Base-by-base conservation (phyloP, 2,329 filamentous ascomycete species). In the Neospermospora avenae region DNA sequence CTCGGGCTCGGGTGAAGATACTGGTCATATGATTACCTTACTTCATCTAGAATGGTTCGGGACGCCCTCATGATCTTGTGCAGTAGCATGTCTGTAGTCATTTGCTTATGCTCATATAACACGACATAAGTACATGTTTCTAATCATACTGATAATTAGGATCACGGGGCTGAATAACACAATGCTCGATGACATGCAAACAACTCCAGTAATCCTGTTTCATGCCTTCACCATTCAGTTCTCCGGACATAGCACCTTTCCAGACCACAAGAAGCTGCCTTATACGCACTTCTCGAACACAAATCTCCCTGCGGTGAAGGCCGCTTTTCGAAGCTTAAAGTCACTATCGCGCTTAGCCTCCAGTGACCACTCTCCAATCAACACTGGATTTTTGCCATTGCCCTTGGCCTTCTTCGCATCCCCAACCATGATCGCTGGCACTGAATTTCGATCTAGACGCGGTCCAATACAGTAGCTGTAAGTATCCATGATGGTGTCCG, bases 301-400 rank as follows among this genome's bases (percentile, higher is more conserved):
- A 8, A 25, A 54, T 54, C 51, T 42, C 37, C 51, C 51, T 3
- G 39, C 31, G 31, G 41, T 37, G 22, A 39, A 54, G 6, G 14
- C 18, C 6, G 18, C 35, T 28, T 54, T 54, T 16, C 51, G 37
- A 39, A 41, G 35, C 37, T 14, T 22, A 13, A 54, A 22, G 8
- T 54, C 42, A 24, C 42, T 54, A 10, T 54, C 28, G 24, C 41
- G 42, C 14, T 54, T 37, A 18, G 14, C 35, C 51, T 41, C 31
- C 8, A 41, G 35, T 20, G 51, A 54, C 51, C 51, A 54, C 22
- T 54, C 51, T 13, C 51, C 51, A 25, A 54, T 42, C 31, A 54
- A 2, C 2, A 54, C 35, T 25, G 51, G 51, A 42, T 42, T 42
- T 7, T 28, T 54, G 6, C 51, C 51, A 14, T 35, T 41, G 2